Base-by-base conservation (phyloP, 2,329 filamentous ascomycete species). In the Phialophora verrucosa region DNA sequence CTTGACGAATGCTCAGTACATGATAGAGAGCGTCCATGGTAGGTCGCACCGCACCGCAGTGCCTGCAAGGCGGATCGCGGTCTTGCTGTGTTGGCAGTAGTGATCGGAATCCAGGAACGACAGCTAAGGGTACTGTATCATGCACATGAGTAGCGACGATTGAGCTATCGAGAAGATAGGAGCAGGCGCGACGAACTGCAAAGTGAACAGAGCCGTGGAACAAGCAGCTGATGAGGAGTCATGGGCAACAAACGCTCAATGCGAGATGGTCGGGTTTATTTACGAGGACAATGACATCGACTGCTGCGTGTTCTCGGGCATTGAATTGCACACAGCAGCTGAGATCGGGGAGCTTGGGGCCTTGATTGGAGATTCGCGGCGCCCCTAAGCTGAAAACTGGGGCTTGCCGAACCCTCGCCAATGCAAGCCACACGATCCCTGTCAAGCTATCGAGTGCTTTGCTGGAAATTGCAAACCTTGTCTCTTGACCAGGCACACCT, bases 11-110 rank as follows among this genome's bases (percentile, higher is more conserved):
- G 38, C 20, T 23, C 32, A 71, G 59, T 31, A 71, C 23, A 14
- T 47, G 29, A 32, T 63, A 58, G 29, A 64, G 6, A 6, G 47
- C 32, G 8, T 70, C 65, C 68, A 70, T 70, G 63, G 25, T 47
- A 50, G 25, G 4, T 54, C 20, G n/a, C n/a, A n/a, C n/a, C n/a
- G n/a, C n/a, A 44, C 59, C 44, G 17, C 25, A 53, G 47, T 56
- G 61, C 42, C 25, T 57, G 8, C 3, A 20, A 29, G 54, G 47
- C n/a, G n/a, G 54, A 11, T 4, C 1, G 14, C n/a, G 27, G 53
- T 8, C 17, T 29, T 20, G 53, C 4, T 31, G 29, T 29, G 53
- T 20, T 7, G 53, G 53, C 6, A 11, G 7, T 44, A 17, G 17
- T 44, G 38, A 44, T n/a, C 17, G 17, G 14, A 44, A n/a, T n/a